Base-by-base conservation (phyloP, 1,139 yeast species). In the Pichia cactophila region DNA sequence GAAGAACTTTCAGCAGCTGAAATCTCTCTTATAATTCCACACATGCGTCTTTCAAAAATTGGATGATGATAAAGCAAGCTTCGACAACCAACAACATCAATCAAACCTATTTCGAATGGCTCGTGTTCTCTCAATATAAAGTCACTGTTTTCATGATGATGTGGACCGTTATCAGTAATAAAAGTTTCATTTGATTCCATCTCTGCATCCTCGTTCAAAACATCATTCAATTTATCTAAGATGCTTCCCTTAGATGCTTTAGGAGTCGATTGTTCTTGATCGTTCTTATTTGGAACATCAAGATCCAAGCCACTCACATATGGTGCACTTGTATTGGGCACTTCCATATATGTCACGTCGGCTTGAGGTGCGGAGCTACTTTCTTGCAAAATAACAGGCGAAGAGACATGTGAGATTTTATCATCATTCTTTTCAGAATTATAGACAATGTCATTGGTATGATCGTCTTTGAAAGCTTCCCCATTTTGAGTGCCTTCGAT, bases 321-420 rank as follows among this genome's bases (percentile, higher is more conserved):
- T 1, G 43, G 31, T 6, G 44, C 46, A 40, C 57, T 54, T 1
- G 57, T 54, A 26, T 54, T 54, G 7, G 57, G 57, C 23, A 38
- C 12, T 14, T 38, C 41, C 41, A 38, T 20, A 38, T 20, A 38
- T 20, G 41, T 20, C 9, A 28, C 23, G 11, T 38, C 41, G 20
- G 28, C 16, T 11, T 12, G 16, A 17, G 28, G 28, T 17, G 28
- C 28, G 5, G 41, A 23, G 14, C 26, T 38, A 12, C 14, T 41
- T 33, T 17, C 31, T 16, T 26, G 29, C 11, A 28, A 12, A 9
- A 36, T 11, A 12, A 45, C 33, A 16, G 51, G 51, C 7, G 51
- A 48, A 12, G 51, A 48, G 4, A 39, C n/a, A 23, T 38, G 11
- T 9, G 23, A 8, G 11, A 35, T 16, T 3, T 16, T 11, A 9